A percentile compares a stretch with the other conserved stretches of the same genome.
These are phyloP conservation scores for Thermothielavioides terrestris DNA, from an alignment of 495 filamentous ascomycete genomes.

Conservation along the genomic window DNA sequence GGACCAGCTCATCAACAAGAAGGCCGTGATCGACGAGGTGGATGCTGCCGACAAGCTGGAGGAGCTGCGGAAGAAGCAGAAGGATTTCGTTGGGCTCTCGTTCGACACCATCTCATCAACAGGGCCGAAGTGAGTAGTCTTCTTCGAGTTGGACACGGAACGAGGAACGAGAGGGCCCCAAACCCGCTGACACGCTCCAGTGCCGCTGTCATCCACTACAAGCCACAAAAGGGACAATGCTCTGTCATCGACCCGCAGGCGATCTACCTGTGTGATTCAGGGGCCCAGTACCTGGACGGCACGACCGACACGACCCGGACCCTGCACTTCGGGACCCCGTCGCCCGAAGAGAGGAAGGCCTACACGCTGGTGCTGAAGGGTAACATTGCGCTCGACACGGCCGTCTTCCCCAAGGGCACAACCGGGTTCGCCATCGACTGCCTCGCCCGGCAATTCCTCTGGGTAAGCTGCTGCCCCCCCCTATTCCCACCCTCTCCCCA, in stretches of 20 bases:
- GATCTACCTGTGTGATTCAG: conserved; percentile 95
- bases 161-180: neutral
- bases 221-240: conserved; percentile 76
- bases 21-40: conserved; percentile 74
- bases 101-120: conserved; percentile 96
- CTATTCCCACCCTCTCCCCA: neutral
- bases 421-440: conserved; percentile 86
- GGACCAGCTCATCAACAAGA: conserved; percentile 68
- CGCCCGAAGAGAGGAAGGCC: conserved; percentile 75
- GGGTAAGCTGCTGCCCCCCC: conserved; percentile 43
- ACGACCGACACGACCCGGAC: conserved; percentile 96
- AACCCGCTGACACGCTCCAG: conserved; percentile 18
- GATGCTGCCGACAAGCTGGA: conserved; percentile 87
- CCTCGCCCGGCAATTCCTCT: conserved; percentile 84
- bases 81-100: conserved; percentile 81
- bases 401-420: conserved; percentile 90
- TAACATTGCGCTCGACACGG: conserved; percentile 81
- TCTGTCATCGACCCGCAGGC: conserved; percentile 75
- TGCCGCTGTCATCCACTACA: conserved; percentile 96
- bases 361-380: conserved; percentile 96
- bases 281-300: conserved; percentile 89
- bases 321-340: conserved; percentile 82
- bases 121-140: conserved; percentile 58
- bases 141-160: too few species aligned
- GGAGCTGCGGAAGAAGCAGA: conserved; percentile 66